Percentiles rank a stretch among this genome's conserved stretches.
These are phyloP conservation scores for Solanum ossicruentum DNA, from an alignment of 257 asterid species.

Conservation along the genomic window DNA sequence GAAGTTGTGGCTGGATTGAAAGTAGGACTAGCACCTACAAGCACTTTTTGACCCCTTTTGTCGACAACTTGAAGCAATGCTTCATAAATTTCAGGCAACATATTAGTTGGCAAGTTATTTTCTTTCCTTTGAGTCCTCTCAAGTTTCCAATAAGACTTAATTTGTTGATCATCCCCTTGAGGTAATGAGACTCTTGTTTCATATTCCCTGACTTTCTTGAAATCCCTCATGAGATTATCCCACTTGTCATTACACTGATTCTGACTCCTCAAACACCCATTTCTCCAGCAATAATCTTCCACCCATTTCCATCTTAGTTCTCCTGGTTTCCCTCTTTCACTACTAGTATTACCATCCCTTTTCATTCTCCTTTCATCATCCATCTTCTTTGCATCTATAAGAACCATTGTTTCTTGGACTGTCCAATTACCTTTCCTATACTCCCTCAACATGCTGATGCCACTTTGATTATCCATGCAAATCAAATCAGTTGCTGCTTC, in stretches of 20 bases:
- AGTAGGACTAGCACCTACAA: background rate
- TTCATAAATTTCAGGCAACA: slow-evolving; percentile 67
- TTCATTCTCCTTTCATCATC: slow-evolving; percentile 77
- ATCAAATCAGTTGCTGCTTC: background rate
- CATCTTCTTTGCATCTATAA: slow-evolving; percentile 80
- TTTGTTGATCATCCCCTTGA: background rate
- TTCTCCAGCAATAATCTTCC: slow-evolving; percentile 82
- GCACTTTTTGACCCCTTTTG: slow-evolving; percentile 20
- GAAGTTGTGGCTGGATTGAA: background rate
- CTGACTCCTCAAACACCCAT: slow-evolving; percentile 74
- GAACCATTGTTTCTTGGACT: slow-evolving; percentile 66
- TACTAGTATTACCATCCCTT: slow-evolving; percentile 20
- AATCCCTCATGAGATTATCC: slow-evolving; percentile 94
- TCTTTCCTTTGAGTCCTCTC: slow-evolving; percentile 75
- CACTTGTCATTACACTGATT: slow-evolving; percentile 93
- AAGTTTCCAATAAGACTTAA: slow-evolving; percentile 59
- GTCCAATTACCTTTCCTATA: slow-evolving; percentile 97
- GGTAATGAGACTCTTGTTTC: slow-evolving; percentile 22
- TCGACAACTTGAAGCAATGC: slow-evolving; percentile 69
- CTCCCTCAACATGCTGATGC: slow-evolving; percentile 31
- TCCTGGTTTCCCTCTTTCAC: slow-evolving; percentile 41
- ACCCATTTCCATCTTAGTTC: slow-evolving; percentile 98
- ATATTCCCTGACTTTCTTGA: slow-evolving; percentile 74
- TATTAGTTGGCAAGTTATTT: slow-evolving; percentile 57
- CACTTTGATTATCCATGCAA: slow-evolving; percentile 33